Conservation (phyloP, 768 basidiomycete genomes). For the Tylopilus rubrobrunneus region DNA sequence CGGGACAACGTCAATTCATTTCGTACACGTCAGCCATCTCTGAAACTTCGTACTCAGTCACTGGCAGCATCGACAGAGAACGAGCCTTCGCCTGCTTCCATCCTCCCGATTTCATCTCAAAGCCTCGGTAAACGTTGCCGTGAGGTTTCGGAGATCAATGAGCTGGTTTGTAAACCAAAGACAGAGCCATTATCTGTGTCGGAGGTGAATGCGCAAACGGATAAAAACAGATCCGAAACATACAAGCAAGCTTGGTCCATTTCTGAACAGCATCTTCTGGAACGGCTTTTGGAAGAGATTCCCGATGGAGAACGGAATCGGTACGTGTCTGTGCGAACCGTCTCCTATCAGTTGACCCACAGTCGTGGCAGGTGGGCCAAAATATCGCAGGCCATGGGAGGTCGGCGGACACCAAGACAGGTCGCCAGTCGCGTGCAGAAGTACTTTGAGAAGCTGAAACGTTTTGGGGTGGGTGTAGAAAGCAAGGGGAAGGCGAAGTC, state of each 20-base stretch:
- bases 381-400: constrained; percentile 79
- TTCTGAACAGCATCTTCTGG: constrained; percentile 73
- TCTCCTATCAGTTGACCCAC: constrained; percentile 9
- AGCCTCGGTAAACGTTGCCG: constrained; percentile 28
- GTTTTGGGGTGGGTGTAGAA: constrained; percentile 56
- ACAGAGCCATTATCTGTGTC: constrained; percentile 11
- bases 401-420: constrained; percentile 71
- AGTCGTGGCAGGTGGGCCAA: constrained; percentile 59
- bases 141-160: constrained; percentile 17
- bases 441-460: constrained; percentile 80
- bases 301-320: constrained; percentile 75
- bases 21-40: constrained; percentile 30
- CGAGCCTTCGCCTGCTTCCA: constrained; percentile 5
- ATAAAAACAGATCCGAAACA: constrained; percentile 46
- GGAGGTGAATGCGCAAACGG: constrained; percentile 20
- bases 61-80: constrained; percentile 9
- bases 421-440: constrained; percentile 89
- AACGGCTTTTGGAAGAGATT: constrained; percentile 68
- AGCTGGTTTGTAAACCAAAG: constrained; percentile 12
- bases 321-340: constrained; percentile 34
- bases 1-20: constrained; percentile 10
- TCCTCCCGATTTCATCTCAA: constrained; percentile 13
- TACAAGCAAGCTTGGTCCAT: constrained; percentile 80
- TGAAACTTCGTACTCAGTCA: constrained; percentile 27
- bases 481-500: constrained; percentile 22